Evolutionary conservation across 164 flowering plant genomes (phyloP), one percentile per base, ranked within the genome.

Genomic region (Aristolochia fimbriata): DNA sequence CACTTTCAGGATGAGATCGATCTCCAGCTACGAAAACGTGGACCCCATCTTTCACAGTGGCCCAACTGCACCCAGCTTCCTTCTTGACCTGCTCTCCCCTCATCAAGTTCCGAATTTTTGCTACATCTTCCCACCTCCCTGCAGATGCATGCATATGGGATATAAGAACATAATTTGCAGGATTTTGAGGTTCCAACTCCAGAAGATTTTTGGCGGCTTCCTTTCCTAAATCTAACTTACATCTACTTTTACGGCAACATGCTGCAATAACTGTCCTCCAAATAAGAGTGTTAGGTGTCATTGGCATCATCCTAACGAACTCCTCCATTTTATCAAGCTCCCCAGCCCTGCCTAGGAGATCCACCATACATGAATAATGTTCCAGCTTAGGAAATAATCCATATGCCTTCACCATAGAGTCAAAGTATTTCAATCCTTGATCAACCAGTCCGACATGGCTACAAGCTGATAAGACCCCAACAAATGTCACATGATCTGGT

Each of bases 61-160:
- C 96, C 98, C 96, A 91, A 73, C 96, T 91, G 66, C 86, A 79
- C 20, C 98, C 98, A 27, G 89, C 84, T 73, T 88, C 96, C 68
- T 91, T 91, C 72, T 75, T 88, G 62, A 70, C 90, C 8, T 68
- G 73, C 24, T 80, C 87, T 43, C 64, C 62, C 60, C 68, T 76
- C 96, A 88, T 87, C 52, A 73, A 70, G 50, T 51, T 47, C 51
- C 95, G 73, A 59, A 88, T 76, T 65, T 74, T 74, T 25, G 83
- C 88, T 54, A 83, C 78, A 21, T 78, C 79, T 12, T 80, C 87
- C 96, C 98, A 88, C 65, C 72, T 85, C 53, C 77, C 87, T 62
- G 85, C 82, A 55, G 84, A 75, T 49, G 96, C 96, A 79, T 82
- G 80, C 86, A 91, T 81, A 69, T 91, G 87, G 37, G 91, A 69